Percentiles rank a stretch among this genome's conserved stretches.
These are phyloP conservation scores for Colletotrichum chrysophilum DNA, from an alignment of 2,329 filamentous ascomycete genomes.

Conservation along the genomic window DNA sequence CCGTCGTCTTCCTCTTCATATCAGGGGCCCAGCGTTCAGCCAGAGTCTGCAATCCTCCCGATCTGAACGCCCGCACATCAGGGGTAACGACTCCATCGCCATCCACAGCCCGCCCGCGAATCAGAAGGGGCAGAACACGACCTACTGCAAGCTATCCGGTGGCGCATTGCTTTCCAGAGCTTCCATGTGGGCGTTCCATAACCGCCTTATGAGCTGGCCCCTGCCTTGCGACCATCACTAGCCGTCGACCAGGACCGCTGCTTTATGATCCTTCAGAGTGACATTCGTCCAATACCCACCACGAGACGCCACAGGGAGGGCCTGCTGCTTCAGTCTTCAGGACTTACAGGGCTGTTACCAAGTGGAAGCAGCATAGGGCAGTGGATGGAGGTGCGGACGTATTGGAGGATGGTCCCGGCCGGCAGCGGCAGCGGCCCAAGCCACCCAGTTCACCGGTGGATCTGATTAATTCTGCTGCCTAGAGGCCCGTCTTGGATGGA, in stretches of 20 bases:
- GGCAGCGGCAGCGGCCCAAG: constrained; percentile 11
- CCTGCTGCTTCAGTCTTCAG: not conserved
- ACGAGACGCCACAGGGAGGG: not conserved
- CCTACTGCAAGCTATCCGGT: not conserved
- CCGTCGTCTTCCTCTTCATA: not conserved
- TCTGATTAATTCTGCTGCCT: constrained; percentile 18
- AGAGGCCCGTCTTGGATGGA: not conserved
- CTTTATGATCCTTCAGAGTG: constrained; percentile 12
- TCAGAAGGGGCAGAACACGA: not conserved
- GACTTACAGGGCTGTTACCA: not conserved
- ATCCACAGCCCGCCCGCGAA: not conserved
- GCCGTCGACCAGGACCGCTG: not conserved
- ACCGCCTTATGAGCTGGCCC: not conserved
- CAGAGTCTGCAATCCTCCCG: not conserved
- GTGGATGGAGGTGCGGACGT: not conserved
- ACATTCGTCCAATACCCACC: not conserved
- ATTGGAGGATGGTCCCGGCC: not conserved
- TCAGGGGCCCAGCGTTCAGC: not conserved
- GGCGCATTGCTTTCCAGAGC: constrained; percentile 5
- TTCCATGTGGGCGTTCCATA: constrained; percentile 1
- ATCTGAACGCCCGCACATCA: not conserved
- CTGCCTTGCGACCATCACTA: not conserved
- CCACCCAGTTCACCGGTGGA: not conserved
- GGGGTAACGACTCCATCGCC: not conserved
- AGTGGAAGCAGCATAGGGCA: not conserved